Base-by-base conservation (phyloP, 2,329 filamentous ascomycete genomes). In the Aspergillus melleus region DNA sequence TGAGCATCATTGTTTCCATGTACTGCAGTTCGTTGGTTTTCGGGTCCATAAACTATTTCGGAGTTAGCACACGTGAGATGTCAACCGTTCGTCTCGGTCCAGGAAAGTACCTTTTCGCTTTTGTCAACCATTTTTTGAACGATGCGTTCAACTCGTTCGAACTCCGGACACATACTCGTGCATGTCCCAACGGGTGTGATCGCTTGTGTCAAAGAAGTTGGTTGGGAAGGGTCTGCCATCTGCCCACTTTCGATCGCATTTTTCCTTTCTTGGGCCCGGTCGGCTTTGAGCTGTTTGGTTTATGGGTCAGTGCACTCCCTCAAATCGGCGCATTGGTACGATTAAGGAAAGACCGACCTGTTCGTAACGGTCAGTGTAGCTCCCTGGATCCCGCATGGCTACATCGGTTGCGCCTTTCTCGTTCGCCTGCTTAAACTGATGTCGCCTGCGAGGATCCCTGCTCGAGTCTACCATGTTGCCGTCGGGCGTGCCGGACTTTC, bases 141-240 rank as follows among this genome's bases (percentile, higher is more conserved):
- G 52, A 87, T 85, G 44, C 86, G 80, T 64, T 87, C 82, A 49
- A 87, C 81, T 49, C 86, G 76, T 74, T 89, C 86, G 59, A 80
- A 87, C 63, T 88, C 84, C 2, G 86, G 83, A 68, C 86, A 89
- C 85, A 88, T 88, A 64, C 84, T 83, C 44, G 80, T 81, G 72
- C 86, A 88, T 54, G 82, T 85, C 54, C 86, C 86, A 5, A 86
- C 81, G 0, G 84, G 81, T 20, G 84, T 87, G 66, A 88, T 86
- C 29, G 86, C 85, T 62, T 88, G 81, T 30, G 81, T 80, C 59
- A 88, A 76, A 24, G 79, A 80, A 55, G 83, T 85, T n/a, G 84
- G 84, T 66, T 84, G 84, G 60, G 86, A 81, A 5, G 86, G 86
- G 68, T 88, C 83, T 39, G 81, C 80, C 72, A 86, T 82, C 59